phyloP scores from a whole-genome alignment of 1,139 yeast genomes.

The Hemisphaericaspora subhashii region DNA sequence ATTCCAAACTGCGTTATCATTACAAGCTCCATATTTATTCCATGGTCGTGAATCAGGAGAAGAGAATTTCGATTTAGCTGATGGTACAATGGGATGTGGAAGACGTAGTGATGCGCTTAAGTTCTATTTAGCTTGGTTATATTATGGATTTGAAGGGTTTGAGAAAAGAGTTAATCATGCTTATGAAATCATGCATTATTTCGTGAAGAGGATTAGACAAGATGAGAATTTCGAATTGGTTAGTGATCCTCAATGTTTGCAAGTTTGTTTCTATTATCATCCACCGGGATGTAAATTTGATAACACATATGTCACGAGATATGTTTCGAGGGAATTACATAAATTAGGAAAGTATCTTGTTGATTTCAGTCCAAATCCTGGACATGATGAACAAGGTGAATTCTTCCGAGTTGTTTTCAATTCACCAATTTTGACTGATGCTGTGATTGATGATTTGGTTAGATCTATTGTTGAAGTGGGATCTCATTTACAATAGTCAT shows the following conservation, averaged over 20 bases:
- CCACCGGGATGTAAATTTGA: conserved; percentile 37
- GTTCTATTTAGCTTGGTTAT: conserved; percentile 78
- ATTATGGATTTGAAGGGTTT: conserved; percentile 66
- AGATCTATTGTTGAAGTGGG: conserved; percentile 32
- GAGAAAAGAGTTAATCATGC: conserved; percentile 71
- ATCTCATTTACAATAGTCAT: neutral
- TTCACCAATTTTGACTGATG: conserved; percentile 57
- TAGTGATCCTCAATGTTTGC: conserved; percentile 68
- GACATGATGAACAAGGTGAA: conserved; percentile 58
- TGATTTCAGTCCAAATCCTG: conserved; percentile 79
- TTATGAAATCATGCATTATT: conserved; percentile 58
- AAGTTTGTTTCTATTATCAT: conserved; percentile 77
- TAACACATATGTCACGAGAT: conserved; percentile 61
- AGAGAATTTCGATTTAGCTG: conserved; percentile 77
- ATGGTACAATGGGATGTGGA: conserved; percentile 93
- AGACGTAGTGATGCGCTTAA: conserved; percentile 82
- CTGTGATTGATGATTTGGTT: conserved; percentile 40
- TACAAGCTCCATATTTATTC: conserved; percentile 79
- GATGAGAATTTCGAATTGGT: conserved; percentile 52
- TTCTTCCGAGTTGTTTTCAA: conserved; percentile 85
- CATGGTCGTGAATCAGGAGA: conserved; percentile 56
- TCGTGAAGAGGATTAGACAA: conserved; percentile 44
- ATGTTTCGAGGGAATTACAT: conserved; percentile 63
- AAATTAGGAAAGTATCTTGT: conserved; percentile 64
- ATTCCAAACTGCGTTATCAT: conserved; percentile 72